A percentile compares a stretch with the other conserved stretches of the same genome.
phyloP scores from a whole-genome alignment of 441 rosid genomes.

The Erodium moschatum region DNA sequence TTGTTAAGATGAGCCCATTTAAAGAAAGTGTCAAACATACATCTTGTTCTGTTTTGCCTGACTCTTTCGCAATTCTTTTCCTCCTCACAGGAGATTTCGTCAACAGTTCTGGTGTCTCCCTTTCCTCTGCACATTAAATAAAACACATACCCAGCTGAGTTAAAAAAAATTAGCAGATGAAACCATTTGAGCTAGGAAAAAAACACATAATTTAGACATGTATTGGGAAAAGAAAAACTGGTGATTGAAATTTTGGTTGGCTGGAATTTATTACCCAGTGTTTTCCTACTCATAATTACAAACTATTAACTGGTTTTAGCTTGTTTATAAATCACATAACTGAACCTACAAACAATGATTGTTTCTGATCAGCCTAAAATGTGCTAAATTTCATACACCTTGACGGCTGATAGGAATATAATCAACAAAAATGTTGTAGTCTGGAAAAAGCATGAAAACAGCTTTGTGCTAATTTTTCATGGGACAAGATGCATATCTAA shows the following conservation, averaged over 20 bases:
- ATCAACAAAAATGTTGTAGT: background rate
- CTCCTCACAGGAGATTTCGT: constrained; percentile 80
- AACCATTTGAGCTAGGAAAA: background rate
- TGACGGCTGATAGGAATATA: background rate
- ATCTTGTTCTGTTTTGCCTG: constrained; percentile 88
- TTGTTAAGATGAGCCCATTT: background rate
- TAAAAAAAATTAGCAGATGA: background rate
- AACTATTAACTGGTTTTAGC: background rate
- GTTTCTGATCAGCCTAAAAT: background rate
- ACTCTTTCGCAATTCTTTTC: constrained; percentile 72
- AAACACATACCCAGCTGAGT: too few relatives aligned
- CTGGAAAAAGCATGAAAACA: background rate
- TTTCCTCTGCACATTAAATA: constrained; percentile 58
- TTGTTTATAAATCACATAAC: background rate
- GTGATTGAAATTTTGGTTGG: background rate
- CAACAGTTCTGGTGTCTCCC: constrained; percentile 85
- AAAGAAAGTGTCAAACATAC: constrained; percentile 22
- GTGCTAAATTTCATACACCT: background rate
- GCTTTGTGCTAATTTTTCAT: background rate
- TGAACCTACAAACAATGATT: background rate
- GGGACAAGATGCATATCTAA: background rate
- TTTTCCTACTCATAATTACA: background rate
- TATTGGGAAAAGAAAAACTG: too few relatives aligned
- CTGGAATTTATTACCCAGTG: background rate
- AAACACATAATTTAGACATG: background rate